Evolutionary conservation across 2,329 filamentous ascomycete species (phyloP).

Genomic region (Berkeleyomyces basicola): DNA sequence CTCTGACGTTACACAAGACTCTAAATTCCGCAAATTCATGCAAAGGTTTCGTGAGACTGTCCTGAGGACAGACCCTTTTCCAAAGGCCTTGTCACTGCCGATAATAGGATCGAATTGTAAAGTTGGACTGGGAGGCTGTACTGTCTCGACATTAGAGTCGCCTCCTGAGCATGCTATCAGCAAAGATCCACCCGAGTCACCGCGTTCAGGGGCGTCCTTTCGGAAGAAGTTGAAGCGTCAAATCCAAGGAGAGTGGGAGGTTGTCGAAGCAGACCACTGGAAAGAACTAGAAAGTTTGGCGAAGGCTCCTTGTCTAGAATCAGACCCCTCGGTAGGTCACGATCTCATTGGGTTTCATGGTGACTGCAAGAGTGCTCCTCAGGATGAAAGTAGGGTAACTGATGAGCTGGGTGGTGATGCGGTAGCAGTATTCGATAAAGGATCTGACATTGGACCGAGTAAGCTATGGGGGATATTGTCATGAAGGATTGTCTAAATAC

Average conservation of each 20-base stretch:
- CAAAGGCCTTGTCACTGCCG: background rate
- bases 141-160: too few species aligned
- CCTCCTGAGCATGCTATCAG: background rate
- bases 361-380: background rate
- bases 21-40: background rate
- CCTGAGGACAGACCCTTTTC: background rate
- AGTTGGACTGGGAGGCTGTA: too few species aligned
- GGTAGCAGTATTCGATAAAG: background rate
- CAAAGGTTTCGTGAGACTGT: background rate
- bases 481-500: background rate
- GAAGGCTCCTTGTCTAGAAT: background rate
- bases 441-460: background rate
- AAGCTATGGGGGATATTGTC: background rate
- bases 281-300: background rate
- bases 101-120: background rate
- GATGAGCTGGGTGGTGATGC: too few species aligned
- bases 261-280: conserved; percentile 1
- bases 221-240: background rate
- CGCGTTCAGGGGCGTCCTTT: background rate
- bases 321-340: background rate
- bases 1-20: background rate
- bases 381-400: too few species aligned
- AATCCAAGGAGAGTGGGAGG: background rate
- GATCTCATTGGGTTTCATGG: background rate
- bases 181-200: too few species aligned